Percentiles rank a stretch among this genome's conserved stretches.
phyloP scores from a whole-genome alignment of 495 filamentous ascomycete species.

The Trichoderma asperelloides region DNA sequence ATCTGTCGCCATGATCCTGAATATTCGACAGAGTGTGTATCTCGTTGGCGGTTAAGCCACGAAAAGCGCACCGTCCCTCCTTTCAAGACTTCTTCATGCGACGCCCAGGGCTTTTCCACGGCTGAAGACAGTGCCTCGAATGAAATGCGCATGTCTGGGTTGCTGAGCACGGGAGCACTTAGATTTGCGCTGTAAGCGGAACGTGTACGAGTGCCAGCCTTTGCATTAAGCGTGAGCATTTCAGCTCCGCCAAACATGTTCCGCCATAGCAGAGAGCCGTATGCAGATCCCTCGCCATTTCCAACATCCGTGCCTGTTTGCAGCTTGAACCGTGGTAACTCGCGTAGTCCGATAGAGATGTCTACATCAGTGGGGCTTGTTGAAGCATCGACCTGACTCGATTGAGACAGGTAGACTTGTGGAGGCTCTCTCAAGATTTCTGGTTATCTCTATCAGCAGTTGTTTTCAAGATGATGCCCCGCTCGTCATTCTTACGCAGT shows the following conservation, averaged over 20 bases:
- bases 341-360: constrained; percentile 63
- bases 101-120: constrained; percentile 82
- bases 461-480: background rate
- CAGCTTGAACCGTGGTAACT: constrained; percentile 69
- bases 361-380: constrained; percentile 64
- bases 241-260: constrained; percentile 96
- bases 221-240: constrained; percentile 69
- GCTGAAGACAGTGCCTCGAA: constrained; percentile 70
- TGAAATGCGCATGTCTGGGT: constrained; percentile 69
- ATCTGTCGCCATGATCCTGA: constrained; percentile 79
- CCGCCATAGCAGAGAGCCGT: constrained; percentile 69
- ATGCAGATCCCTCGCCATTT: constrained; percentile 84
- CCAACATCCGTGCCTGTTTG: constrained; percentile 91
- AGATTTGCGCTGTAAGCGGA: constrained; percentile 82
- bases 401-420: constrained; percentile 66
- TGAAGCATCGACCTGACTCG: constrained; percentile 47
- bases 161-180: constrained; percentile 64
- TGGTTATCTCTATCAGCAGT: constrained; percentile 24
- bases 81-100: constrained; percentile 82
- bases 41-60: constrained; percentile 53
- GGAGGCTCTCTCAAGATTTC: constrained; percentile 86
- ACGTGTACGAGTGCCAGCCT: constrained; percentile 77
- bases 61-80: constrained; percentile 67
- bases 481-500: constrained; percentile 51
- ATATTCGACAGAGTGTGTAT: constrained; percentile 69